Base-by-base conservation (phyloP, 2,329 filamentous ascomycete species). In the Neonectria faginata region DNA sequence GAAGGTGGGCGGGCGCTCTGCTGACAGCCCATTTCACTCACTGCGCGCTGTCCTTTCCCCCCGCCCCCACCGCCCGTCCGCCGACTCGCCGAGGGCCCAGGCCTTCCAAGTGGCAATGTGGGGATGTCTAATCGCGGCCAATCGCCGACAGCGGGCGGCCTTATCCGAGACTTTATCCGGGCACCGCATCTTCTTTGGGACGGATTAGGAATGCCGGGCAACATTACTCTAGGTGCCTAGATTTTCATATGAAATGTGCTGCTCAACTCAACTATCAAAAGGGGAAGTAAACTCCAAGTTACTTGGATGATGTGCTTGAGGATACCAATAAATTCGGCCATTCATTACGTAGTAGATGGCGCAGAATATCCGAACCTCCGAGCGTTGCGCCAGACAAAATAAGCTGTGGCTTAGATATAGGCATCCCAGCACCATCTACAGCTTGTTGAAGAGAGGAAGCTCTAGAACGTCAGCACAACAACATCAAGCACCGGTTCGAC, bases 51-150 rank as follows among this genome's bases (percentile, higher is more conserved):
- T 25, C 25, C 16, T 50, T 50, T 50, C 18, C 10, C 8, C 25
- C n/a, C n/a, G n/a, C n/a, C n/a, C 27, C 27, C 47, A 50, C 27
- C 16, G 47, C 36, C 27, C 16, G 47, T 16, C 27, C 16, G 47
- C 36, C 36, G 36, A n/a, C 36, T 39, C 36, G 36, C 48, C 48
- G 48, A 51, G 48, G 48, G 48, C 48, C 48, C 29, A 51, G 48
- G 48, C 48, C 48, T 51, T 51, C 29, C 8, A 29, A 6, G 25
- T 50, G 47, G 47, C 27, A 51, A 33, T 42, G 48, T 51, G 48
- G 48, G 29, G 29, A 31, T 8, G 36, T 39, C 36, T 12, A 39
- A 39, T 39, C 36, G 36, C 36, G n/a, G 42, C 47, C 8, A 50
- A 50, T 50, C 47, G 48, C 29, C n/a, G 12, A 14, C 29, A 18